Percentiles rank a stretch among this genome's conserved stretches.
Conservation (phyloP, 2,329 filamentous ascomycete genomes). For the Colletotrichum truncatum region DNA sequence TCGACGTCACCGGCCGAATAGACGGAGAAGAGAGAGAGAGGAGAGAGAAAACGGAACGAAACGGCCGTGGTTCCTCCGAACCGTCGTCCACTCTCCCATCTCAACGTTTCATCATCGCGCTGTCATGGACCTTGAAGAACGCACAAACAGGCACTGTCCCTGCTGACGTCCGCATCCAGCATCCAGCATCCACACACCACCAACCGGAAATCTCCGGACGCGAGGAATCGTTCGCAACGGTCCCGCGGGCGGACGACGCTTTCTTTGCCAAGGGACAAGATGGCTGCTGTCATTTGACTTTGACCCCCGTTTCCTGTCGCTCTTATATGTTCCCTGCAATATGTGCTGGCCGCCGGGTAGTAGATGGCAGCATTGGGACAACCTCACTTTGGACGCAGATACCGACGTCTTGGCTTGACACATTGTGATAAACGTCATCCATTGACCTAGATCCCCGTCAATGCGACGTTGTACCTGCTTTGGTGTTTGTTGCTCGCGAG, state of each 20-base stretch:
- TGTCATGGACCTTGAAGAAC: background rate
- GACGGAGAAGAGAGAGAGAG: no score
- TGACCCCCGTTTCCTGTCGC: background rate
- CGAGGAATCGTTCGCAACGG: background rate
- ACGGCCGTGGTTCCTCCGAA: background rate
- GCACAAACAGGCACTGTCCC: background rate
- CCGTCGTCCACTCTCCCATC: background rate
- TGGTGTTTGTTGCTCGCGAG: background rate
- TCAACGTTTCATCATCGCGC: background rate
- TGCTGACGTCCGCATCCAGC: background rate
- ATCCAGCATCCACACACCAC: no score
- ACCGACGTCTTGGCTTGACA: constrained; percentile 2
- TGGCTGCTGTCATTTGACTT: background rate
- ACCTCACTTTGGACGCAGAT: background rate
- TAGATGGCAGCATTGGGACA: background rate
- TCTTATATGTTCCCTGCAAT: background rate
- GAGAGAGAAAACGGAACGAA: background rate
- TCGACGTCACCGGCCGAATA: background rate
- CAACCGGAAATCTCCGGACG: background rate
- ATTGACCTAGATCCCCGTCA: constrained; percentile 1
- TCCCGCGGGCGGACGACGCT: background rate
- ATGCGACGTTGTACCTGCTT: background rate
- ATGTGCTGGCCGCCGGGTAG: background rate
- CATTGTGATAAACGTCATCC: background rate
- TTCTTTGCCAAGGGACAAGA: background rate